Percentiles rank a stretch among this genome's conserved stretches.
phyloP scores from a whole-genome alignment of 148 eudicot genomes.

The Cornus florida region DNA sequence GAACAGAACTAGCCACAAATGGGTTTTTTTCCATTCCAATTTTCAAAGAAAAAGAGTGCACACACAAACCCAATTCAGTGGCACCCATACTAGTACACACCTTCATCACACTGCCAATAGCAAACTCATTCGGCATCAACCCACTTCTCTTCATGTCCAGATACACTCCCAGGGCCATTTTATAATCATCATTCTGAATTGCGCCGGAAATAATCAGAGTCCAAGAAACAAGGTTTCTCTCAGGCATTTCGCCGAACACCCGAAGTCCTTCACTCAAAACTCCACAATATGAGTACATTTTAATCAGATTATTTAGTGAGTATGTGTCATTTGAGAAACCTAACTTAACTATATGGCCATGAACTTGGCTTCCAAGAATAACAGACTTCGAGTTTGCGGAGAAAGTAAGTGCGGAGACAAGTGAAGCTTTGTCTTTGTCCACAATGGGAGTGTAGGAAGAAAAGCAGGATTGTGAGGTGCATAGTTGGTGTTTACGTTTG shows the following conservation, averaged over 20 bases:
- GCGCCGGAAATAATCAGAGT: constrained; percentile 23
- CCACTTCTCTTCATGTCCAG: constrained; percentile 22
- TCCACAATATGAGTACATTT: constrained; percentile 20
- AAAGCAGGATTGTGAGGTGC: neutral
- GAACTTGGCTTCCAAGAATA: constrained; percentile 18
- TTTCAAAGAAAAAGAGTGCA: constrained; percentile 19
- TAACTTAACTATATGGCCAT: constrained; percentile 19
- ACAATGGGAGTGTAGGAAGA: neutral
- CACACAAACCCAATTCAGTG: constrained; percentile 13
- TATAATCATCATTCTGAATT: constrained; percentile 9
- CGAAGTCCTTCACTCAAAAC: constrained; percentile 3
- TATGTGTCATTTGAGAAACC: constrained; percentile 21
- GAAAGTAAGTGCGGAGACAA: constrained; percentile 8
- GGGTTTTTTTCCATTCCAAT: constrained; percentile 27
- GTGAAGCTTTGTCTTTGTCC: neutral
- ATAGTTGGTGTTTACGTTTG: neutral
- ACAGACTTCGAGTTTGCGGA: constrained; percentile 8
- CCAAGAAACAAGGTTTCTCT: constrained; percentile 30
- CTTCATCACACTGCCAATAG: constrained; percentile 23
- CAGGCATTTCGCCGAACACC: constrained; percentile 26
- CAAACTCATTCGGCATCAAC: constrained; percentile 27
- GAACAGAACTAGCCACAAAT: constrained; percentile 19
- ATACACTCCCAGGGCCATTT: constrained; percentile 11
- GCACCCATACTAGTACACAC: constrained; percentile 7
- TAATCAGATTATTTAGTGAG: constrained; percentile 19